Evolutionary conservation across 768 basidiomycete genomes (phyloP).

Genomic region (Daedaleopsis nitida): DNA sequence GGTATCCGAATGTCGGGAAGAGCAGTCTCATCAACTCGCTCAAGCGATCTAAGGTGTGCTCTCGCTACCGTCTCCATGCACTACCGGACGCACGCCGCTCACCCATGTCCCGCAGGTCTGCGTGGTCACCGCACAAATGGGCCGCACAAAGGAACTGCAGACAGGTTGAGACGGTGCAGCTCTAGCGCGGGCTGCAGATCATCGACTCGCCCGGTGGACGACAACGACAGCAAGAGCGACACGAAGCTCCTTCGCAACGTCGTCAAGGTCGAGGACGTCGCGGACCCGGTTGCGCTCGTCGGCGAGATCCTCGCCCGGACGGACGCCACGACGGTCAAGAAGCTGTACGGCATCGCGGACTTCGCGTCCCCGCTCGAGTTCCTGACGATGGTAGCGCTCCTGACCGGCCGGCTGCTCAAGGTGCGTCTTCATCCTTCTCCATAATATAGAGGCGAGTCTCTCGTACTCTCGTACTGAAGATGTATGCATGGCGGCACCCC

Average conservation of each 20-base stretch:
- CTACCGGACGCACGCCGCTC: too few relatives aligned
- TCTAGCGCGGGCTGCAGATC: slow-evolving; percentile 90
- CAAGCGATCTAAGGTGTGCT: slow-evolving; percentile 74
- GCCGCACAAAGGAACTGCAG: slow-evolving; percentile 93
- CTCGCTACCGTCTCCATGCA: neutral
- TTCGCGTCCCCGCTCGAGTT: slow-evolving; percentile 79
- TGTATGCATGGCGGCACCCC: slow-evolving; percentile 80
- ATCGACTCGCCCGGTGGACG: slow-evolving; percentile 97
- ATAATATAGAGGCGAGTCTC: too few relatives aligned
- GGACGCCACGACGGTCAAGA: slow-evolving; percentile 67
- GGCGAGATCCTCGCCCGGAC: slow-evolving; percentile 85
- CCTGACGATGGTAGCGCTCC: slow-evolving; percentile 86
- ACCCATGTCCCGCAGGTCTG: slow-evolving; percentile 57
- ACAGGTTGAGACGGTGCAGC: slow-evolving; percentile 70
- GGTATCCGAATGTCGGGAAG: slow-evolving; percentile 99
- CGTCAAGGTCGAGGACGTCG: slow-evolving; percentile 86
- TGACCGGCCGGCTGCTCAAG: slow-evolving; percentile 82
- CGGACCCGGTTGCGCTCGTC: slow-evolving; percentile 89
- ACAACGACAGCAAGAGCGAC: slow-evolving; percentile 46
- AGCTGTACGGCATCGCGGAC: slow-evolving; percentile 83
- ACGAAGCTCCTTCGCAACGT: slow-evolving; percentile 77
- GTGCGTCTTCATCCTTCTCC: slow-evolving; percentile 38
- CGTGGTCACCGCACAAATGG: slow-evolving; percentile 90
- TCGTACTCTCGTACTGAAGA: neutral
- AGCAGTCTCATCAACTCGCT: slow-evolving; percentile 92